Base-by-base conservation (phyloP, 768 basidiomycete species). In the Pulveroboletus ravenelii region DNA sequence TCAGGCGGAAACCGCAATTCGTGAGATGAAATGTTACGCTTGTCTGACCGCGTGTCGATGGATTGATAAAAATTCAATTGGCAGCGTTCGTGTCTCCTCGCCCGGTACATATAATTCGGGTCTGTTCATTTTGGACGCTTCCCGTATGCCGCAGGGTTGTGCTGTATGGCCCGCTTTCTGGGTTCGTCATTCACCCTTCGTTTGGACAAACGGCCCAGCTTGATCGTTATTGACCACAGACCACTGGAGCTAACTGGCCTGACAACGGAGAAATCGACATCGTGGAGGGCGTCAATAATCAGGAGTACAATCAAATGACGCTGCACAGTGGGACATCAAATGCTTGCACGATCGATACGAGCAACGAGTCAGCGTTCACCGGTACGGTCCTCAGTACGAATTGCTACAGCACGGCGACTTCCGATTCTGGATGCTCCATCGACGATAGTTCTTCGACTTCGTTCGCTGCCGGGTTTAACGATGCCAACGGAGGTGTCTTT, bases 61-160 rank as follows among this genome's bases (percentile, higher is more conserved):
- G 9, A 39, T 23, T 50, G 25, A 60, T 31, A 7, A 25, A 17
- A 5, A 17, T 17, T 8, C 7, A 3, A 10, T 44, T 10, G 41
- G 10, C 44, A 87, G 85, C 9, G 76, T 89, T 46, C 84, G 87
- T 32, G 87, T 90, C 55, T 75, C 70, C 48, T 75, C 82, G 32
- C 74, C 78, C 61, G 80, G 82, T 58, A 62, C 59, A 4, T 89
- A 81, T 63, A 78, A 63, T 39, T 63, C 70, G 3, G 88, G 87
- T 5, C 72, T 89, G 13, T 87, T 90, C 71, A 81, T 90, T 57
- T 74, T 87, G 25, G 87, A 89, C 59, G 77, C 87, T 47, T 72
- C 55, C 38, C 67, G 76, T 9, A 85, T 87, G 83, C 87, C 87
- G 10, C 74, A 78, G 38, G 88, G 88, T 0, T 87, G 84, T 63